These are phyloP conservation scores for Pichia norvegensis DNA, from an alignment of 1,139 yeast genomes.

Conservation along the genomic window DNA sequence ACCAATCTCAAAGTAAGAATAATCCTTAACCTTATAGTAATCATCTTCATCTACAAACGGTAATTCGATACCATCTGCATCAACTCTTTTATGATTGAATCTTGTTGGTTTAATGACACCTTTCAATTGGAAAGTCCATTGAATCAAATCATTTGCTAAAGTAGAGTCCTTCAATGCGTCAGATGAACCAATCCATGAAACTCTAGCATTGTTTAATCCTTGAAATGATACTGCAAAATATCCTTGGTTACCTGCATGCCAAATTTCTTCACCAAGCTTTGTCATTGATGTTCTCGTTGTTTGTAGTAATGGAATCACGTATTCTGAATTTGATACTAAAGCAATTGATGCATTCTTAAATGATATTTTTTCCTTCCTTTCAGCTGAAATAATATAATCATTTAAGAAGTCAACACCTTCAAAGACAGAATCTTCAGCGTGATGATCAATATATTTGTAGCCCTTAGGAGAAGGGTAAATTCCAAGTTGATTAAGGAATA, in stretches of 20 bases:
- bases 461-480: slow-evolving; percentile 78
- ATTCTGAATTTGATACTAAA: slow-evolving; percentile 50
- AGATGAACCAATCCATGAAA: slow-evolving; percentile 74
- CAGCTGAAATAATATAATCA: slow-evolving; percentile 14
- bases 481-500: slow-evolving; percentile 72
- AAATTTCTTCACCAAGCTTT: slow-evolving; percentile 29
- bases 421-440: slow-evolving; percentile 23
- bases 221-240: slow-evolving; percentile 75
- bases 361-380: neutral
- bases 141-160: slow-evolving; percentile 42
- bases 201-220: slow-evolving; percentile 70
- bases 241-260: slow-evolving; percentile 84
- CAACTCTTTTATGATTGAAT: slow-evolving; percentile 46
- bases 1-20: slow-evolving; percentile 56
- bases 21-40: slow-evolving; percentile 63
- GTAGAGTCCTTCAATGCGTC: slow-evolving; percentile 22
- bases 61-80: slow-evolving; percentile 24
- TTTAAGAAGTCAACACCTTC: slow-evolving; percentile 14
- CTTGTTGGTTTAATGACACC: slow-evolving; percentile 53
- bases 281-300: slow-evolving; percentile 67
- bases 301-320: slow-evolving; percentile 60
- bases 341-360: slow-evolving; percentile 43
- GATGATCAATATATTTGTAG: slow-evolving; percentile 61
- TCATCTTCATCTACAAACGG: slow-evolving; percentile 16
- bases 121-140: slow-evolving; percentile 68